These are phyloP conservation scores for Exidia glandulosa DNA, from an alignment of 768 basidiomycete species.

Conservation along the genomic window DNA sequence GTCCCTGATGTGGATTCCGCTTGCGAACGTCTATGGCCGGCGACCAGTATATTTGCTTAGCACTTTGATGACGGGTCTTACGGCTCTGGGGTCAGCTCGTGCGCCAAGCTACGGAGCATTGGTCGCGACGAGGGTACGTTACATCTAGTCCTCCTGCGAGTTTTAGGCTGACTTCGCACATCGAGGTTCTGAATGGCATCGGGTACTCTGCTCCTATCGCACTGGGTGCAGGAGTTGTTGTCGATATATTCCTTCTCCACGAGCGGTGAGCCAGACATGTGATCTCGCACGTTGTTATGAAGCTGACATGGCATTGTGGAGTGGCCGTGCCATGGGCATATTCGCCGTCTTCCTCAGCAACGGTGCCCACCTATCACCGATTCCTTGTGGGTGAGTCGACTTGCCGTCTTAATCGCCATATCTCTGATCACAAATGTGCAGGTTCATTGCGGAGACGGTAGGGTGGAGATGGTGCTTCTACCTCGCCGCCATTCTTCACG, in stretches of 20 bases:
- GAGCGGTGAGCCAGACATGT: slow-evolving; percentile 11
- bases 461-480: slow-evolving; percentile 38
- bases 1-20: slow-evolving; percentile 29
- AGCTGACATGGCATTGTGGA: background rate
- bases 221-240: slow-evolving; percentile 29
- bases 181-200: slow-evolving; percentile 24
- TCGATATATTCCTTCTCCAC: slow-evolving; percentile 25
- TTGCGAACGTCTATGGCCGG: slow-evolving; percentile 31
- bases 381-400: slow-evolving; percentile 18
- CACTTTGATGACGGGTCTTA: background rate
- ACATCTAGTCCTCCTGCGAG: background rate
- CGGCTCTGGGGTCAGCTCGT: background rate
- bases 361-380: slow-evolving; percentile 31
- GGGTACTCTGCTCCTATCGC: slow-evolving; percentile 23
- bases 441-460: slow-evolving; percentile 25
- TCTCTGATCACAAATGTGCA: slow-evolving; percentile 16
- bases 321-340: slow-evolving; percentile 34
- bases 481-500: slow-evolving; percentile 32
- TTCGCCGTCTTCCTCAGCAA: slow-evolving; percentile 32
- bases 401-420: background rate
- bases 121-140: background rate
- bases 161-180: background rate
- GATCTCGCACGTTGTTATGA: background rate
- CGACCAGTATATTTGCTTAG: slow-evolving; percentile 24
- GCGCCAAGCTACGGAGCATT: background rate